Base-by-base conservation (phyloP, 148 eudicot genomes). In the Diospyros lotus region DNA sequence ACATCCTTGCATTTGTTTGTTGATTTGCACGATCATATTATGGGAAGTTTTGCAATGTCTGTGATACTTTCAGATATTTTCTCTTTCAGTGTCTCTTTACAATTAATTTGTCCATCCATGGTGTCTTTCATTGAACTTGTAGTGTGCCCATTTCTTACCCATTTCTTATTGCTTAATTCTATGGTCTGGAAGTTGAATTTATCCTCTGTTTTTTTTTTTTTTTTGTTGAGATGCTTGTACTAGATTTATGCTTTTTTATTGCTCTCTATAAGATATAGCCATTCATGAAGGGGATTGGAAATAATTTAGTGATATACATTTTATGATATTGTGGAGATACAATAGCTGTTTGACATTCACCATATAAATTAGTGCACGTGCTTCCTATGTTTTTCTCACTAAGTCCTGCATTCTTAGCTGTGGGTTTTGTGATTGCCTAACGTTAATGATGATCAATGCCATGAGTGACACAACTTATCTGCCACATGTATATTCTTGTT, bases 31-130 rank as follows among this genome's bases (percentile, higher is more conserved):
- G 40, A 62, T 44, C 6, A 46, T 43, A 38, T 4, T 9, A 11
- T 15, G 1, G 28, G 69, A 65, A 65, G 69, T 66, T 66, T 45
- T 66, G 59, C 70, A 66, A 46, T 66, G 9, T 56, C 70, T 46
- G 38, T 40, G 28, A 39, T 39, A 4, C 66, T 63, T 55, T 4
- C 39, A 2, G 66, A 9, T 39, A 40, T 9, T 40, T 63, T 39
- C 15, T 40, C 6, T 60, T 60, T 12, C 8, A 45, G 2, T 4
- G 9, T 9, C 66, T 38, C 14, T 40, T 63, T 4, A 4, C 11
- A 11, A 61, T 61, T 61, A 11, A 61, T 61, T 61, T 18, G 11
- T 10, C 5, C 38, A 2, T 14, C 6, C 15, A 2, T 40, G 14
- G 13, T 38, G 40, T 63, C 15, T 41, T 46, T 4, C 14, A 65